Evolutionary conservation across 805 yeast genomes (phyloP).

Genomic region (Lipomyces lipofer): DNA sequence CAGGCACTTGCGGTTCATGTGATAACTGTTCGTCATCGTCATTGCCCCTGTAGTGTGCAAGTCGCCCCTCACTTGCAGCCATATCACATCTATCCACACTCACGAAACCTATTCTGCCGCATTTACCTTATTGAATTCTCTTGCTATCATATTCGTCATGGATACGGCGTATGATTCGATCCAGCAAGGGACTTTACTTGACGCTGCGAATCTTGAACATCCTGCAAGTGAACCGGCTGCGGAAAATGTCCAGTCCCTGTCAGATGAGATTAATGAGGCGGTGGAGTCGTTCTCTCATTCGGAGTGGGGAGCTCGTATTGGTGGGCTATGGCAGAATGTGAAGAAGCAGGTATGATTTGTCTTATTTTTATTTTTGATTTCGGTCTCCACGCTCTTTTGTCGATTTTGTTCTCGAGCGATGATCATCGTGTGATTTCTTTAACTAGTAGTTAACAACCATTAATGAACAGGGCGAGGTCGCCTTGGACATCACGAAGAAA

Average conservation of each 20-base stretch:
- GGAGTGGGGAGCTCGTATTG: slow-evolving; percentile 31
- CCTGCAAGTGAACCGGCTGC: background rate
- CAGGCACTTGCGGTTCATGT: background rate
- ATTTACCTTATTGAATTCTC: too few relatives aligned
- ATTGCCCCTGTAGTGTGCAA: background rate
- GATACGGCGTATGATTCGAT: slow-evolving; percentile 31
- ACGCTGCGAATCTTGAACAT: background rate
- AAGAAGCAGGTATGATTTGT: slow-evolving; percentile 32
- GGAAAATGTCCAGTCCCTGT: slow-evolving; percentile 16
- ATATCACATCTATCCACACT: too few relatives aligned
- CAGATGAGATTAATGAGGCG: slow-evolving; percentile 30
- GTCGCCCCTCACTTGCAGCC: background rate
- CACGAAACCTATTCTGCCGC: too few relatives aligned
- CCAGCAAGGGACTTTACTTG: slow-evolving; percentile 24
- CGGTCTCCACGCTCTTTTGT: background rate
- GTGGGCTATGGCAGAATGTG: slow-evolving; percentile 38
- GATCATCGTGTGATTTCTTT: too few relatives aligned
- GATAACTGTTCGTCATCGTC: background rate
- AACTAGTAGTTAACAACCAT: background rate
- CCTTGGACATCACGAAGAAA: slow-evolving; percentile 35
- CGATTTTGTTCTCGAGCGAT: background rate
- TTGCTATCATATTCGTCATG: too few relatives aligned
- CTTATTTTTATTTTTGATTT: background rate
- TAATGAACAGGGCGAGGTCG: slow-evolving; percentile 30
- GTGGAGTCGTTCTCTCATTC: slow-evolving; percentile 24